Evolutionary conservation across 768 basidiomycete genomes (phyloP), one percentile per base, ranked within the genome.

Genomic region (Boletellus emodensis): DNA sequence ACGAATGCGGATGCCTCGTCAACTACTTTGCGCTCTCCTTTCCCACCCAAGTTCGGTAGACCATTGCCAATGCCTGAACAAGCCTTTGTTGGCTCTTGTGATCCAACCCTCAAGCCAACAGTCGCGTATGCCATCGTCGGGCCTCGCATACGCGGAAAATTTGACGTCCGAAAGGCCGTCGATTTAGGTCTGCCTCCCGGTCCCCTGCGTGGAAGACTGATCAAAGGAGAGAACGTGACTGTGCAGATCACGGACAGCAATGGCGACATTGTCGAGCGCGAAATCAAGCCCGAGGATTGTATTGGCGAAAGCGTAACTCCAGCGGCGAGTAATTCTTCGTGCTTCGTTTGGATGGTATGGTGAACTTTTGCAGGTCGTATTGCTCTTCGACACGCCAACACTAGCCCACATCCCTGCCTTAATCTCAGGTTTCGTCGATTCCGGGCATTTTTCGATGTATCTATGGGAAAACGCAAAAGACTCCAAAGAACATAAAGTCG

Each of bases 341-440:
- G 34, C 30, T 38, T 46, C 18, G 20, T 28, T 30, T 26, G 10
- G 6, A 46, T 18, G 7, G 14, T 2, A 18, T 15, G 14, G 11
- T 30, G 35, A 35, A 13, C 15, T 30, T 42, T 41, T 36, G 24
- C 57, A 89, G 82, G 83, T 76, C 3, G 63, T 85, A 20, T 63
- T 93, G 6, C 70, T 93, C 36, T 66, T 94, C 39, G 89, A 94
- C 57, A 78, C 87, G 12, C 87, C 92, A 1, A 77, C 79, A 0
- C 68, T 74, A 0, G 72, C 64, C 28, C 80, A 87, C 62, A 81
- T 86, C 15, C 70, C 75, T 1, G 67, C 75, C 6, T 65, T 90
- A 13, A 33, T 78, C 22, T 65, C 75, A 13, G 69, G 77, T 3
- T 83, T 83, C 58, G 67, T 64, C 17, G 61, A 65, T 17, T 76